These are phyloP conservation scores for Xylaria sp. DNA, from an alignment of 2,329 filamentous ascomycete species.

Conservation along the genomic window DNA sequence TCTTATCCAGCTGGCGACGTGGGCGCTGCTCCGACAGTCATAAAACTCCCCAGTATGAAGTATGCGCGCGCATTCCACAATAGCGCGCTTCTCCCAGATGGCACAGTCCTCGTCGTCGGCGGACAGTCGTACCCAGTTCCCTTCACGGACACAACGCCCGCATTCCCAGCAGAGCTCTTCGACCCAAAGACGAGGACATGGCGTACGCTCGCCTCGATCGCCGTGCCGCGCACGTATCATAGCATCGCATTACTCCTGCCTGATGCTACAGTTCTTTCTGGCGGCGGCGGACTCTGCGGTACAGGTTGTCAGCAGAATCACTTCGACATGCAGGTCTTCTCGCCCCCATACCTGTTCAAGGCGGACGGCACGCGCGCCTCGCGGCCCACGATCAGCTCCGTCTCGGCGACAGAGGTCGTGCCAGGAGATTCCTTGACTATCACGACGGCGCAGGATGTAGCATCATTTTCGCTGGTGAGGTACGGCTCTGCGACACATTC, in stretches of 20 bases:
- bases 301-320: slow-evolving; percentile 52
- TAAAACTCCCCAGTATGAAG: slow-evolving; percentile 44
- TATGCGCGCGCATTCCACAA: slow-evolving; percentile 48
- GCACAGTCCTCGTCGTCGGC: slow-evolving; percentile 49
- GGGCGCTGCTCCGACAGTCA: slow-evolving; percentile 35
- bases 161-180: slow-evolving; percentile 49
- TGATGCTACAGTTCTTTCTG: slow-evolving; percentile 52
- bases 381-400: slow-evolving; percentile 48
- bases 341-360: slow-evolving; percentile 57
- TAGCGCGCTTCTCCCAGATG: slow-evolving; percentile 50
- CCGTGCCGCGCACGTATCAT: slow-evolving; percentile 51
- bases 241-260: slow-evolving; percentile 50
- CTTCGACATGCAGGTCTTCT: slow-evolving; percentile 56
- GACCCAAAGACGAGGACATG: slow-evolving; percentile 46
- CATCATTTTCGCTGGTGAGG: slow-evolving; percentile 50
- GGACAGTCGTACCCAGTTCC: slow-evolving; percentile 45
- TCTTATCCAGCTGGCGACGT: slow-evolving; percentile 50
- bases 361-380: slow-evolving; percentile 44
- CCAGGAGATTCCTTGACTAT: slow-evolving; percentile 45
- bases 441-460: slow-evolving; percentile 36
- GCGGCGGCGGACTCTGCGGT: slow-evolving; percentile 56
- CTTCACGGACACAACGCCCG: slow-evolving; percentile 47
- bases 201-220: slow-evolving; percentile 39
- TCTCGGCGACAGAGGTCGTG: slow-evolving; percentile 38
- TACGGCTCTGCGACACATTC: slow-evolving; percentile 54